Evolutionary conservation across 306 rosid species (phyloP), one percentile per base, ranked within the genome.

Genomic region (Medicago ruthenica): DNA sequence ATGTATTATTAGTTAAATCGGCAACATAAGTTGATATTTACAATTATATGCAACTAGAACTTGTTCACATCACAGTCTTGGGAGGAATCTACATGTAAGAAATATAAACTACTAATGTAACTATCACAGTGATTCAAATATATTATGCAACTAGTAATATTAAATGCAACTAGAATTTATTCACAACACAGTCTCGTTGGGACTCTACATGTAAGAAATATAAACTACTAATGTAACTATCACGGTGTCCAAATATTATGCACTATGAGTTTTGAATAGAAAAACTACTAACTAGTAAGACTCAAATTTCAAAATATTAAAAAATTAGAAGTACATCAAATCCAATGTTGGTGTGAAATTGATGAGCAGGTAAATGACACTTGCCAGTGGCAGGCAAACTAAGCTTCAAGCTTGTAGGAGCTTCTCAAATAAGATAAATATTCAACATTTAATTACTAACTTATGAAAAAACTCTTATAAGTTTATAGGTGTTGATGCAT

Each of bases 241-340:
- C 63, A 71, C 40, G 37, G 3, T 59, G 37, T 27, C 64, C 13
- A 16, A 24, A 17, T 40, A 40, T 58, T n/a, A 72, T 16, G 39
- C 60, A 51, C 12, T 53, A 36, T 80, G 63, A 3, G 31, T 27
- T 45, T 67, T 21, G 51, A 59, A 67, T 57, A 73, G 59, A 42
- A 31, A 74, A 67, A 20, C 21, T 20, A 67, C 61, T n/a, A 37
- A 20, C 31, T 31, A 21, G 47, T 14, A 42, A 27, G 54, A 79
- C 68, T 64, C 55, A 73, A 31, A 67, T 67, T 72, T 80, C 22
- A 31, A 68, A 70, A 53, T 9, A 76, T 67, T 1, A 55, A 47
- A 67, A 39, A 20, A 24, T 41, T 16, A 24, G 8, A 73, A 71
- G 65, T 9, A 62, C 57, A 53, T 31, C 58, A 76, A 63, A n/a